Evolutionary conservation across 2,329 filamentous ascomycete genomes (phyloP).

Genomic region (Cercospora sesami): DNA sequence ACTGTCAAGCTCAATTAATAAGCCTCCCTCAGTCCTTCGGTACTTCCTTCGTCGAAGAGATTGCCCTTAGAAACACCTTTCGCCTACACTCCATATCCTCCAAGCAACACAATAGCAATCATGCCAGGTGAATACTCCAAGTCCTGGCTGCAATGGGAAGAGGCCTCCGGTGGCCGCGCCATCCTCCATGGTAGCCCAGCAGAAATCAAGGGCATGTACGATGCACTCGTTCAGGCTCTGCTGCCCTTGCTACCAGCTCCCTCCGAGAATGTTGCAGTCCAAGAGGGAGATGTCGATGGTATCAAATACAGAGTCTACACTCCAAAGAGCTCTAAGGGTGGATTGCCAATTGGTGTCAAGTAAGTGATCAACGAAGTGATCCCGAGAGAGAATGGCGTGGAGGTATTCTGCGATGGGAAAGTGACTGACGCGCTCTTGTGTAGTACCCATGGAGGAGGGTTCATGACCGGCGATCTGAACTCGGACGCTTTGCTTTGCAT

Average conservation of each 20-base stretch:
- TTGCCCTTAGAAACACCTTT: neutral
- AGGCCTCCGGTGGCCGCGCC: constrained; percentile 26
- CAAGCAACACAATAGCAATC: neutral
- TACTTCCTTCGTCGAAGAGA: neutral
- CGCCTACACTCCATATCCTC: neutral
- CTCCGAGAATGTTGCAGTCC: constrained; percentile 27
- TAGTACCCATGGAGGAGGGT: constrained; percentile 32
- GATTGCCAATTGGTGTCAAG: constrained; percentile 25
- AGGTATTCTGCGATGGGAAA: neutral
- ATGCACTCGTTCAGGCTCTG: constrained; percentile 22
- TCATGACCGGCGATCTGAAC: constrained; percentile 31
- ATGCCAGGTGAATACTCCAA: constrained; percentile 26
- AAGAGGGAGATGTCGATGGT: constrained; percentile 30
- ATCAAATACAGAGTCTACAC: constrained; percentile 29
- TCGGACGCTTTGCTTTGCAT: constrained; percentile 30
- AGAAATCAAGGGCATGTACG: constrained; percentile 30
- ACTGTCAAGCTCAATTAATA: neutral
- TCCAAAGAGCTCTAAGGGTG: constrained; percentile 25
- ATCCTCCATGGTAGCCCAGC: constrained; percentile 27
- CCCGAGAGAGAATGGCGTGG: neutral
- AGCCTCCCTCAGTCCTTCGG: neutral
- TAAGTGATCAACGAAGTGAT: neutral
- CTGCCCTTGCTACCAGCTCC: constrained; percentile 23
- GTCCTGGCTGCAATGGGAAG: constrained; percentile 31
- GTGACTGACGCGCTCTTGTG: neutral